These are phyloP conservation scores for Schwanniomyces vanrijiae DNA, from an alignment of 805 yeast genomes.

Conservation along the genomic window DNA sequence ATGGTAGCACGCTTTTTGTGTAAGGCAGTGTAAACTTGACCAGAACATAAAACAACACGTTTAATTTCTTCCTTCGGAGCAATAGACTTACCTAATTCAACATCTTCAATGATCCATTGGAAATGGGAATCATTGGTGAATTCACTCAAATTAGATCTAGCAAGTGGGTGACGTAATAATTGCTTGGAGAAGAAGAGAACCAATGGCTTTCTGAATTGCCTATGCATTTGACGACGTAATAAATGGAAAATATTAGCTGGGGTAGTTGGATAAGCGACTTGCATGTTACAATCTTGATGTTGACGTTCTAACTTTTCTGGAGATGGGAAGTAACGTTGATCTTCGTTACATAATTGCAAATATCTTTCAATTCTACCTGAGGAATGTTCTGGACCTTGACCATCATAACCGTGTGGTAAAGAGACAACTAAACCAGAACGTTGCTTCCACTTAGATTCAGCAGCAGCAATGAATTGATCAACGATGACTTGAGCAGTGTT, in stretches of 20 bases:
- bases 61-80: conserved; percentile 79
- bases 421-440: conserved; percentile 95
- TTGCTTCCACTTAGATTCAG: conserved; percentile 98
- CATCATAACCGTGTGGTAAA: conserved; percentile 98
- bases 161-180: conserved; percentile 95
- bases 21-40: conserved; percentile 94
- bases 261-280: conserved; percentile 96
- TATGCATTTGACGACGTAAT: conserved; percentile 98
- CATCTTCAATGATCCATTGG: conserved; percentile 95
- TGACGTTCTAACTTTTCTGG: conserved; percentile 89
- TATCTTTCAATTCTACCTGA: conserved; percentile 97
- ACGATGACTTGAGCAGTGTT: conserved; percentile 97
- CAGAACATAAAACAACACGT: conserved; percentile 80
- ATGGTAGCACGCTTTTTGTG: conserved; percentile 82
- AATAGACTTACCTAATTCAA: conserved; percentile 76
- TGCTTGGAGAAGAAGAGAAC: conserved; percentile 87
- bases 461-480: conserved; percentile 95
- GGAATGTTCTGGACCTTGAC: conserved; percentile 99
- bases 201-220: conserved; percentile 96
- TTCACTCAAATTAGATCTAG: conserved; percentile 79
- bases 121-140: conserved; percentile 90
- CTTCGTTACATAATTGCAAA: conserved; percentile 93
- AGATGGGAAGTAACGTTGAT: conserved; percentile 90
- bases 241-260: conserved; percentile 96
- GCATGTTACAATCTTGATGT: conserved; percentile 98